Conservation (phyloP, 345 rosid species). For the Anastatica hierochuntica region DNA sequence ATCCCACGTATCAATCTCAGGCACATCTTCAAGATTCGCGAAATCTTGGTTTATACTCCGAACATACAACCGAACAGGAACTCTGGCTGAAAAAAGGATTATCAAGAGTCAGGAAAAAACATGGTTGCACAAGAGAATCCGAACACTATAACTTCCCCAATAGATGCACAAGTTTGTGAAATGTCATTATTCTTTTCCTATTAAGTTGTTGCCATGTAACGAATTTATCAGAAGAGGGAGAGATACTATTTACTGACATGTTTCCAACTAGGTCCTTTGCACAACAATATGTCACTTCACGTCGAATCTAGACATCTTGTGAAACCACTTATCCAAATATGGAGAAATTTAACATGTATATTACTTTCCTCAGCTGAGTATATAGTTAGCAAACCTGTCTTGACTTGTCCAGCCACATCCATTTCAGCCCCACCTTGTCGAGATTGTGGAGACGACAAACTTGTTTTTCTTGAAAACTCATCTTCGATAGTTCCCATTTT, state of each 20-base stretch:
- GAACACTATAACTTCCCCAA: too few relatives aligned
- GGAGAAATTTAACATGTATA: background rate
- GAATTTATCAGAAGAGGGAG: too few relatives aligned
- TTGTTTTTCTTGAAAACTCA: slow-evolving; percentile 33
- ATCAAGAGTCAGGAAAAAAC: background rate
- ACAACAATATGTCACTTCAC: too few relatives aligned
- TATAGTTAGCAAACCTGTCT: slow-evolving; percentile 54
- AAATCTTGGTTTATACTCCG: slow-evolving; percentile 42
- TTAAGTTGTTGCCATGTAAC: too few relatives aligned
- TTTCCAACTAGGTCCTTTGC: background rate
- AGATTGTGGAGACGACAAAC: slow-evolving; percentile 29
- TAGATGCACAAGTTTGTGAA: too few relatives aligned
- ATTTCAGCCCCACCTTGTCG: slow-evolving; percentile 35
- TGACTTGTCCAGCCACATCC: slow-evolving; percentile 51
- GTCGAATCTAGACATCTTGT: slow-evolving; percentile 1
- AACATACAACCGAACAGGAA: slow-evolving; percentile 77
- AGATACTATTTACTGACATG: background rate
- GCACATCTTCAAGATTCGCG: slow-evolving; percentile 58
- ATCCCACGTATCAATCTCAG: slow-evolving; percentile 71
- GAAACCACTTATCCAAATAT: background rate
- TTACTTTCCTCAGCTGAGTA: slow-evolving; percentile 8
- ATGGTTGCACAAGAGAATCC: background rate
- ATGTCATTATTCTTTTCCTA: too few relatives aligned
- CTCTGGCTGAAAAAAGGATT: slow-evolving; percentile 42
- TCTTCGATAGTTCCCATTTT: slow-evolving; percentile 65